Base-by-base conservation (phyloP, 768 basidiomycete species). In the Psilocybe azurescens region DNA sequence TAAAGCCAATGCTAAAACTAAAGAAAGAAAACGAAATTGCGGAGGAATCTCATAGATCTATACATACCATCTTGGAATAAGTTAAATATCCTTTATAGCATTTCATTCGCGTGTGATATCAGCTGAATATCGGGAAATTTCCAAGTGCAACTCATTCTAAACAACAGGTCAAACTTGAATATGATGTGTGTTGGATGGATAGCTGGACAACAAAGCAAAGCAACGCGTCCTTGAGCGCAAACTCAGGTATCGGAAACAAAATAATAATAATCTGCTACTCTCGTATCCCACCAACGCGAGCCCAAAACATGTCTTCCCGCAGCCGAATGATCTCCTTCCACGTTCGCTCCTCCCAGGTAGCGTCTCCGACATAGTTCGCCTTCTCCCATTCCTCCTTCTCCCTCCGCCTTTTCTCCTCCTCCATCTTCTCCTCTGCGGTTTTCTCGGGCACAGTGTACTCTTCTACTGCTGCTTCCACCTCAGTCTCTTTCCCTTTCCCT, bases 231-330 rank as follows among this genome's bases (percentile, higher is more conserved):
- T 39, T 41, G 53, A 53, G 20, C 7, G 5, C 24, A 24, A 13
- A 29, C 5, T 20, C 14, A 24, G 24, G 24, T 24, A 24, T 36
- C 33, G 1, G 33, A 36, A 36, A 36, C 33, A 36, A 36, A 36
- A 36, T 36, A 36, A 36, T 36, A 2, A 38, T 13, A 33, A 39
- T 33, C 46, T 24, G 24, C 24, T 48, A 76, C 49, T 69, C 69
- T 49, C 71, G 69, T 24, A 77, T 55, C 0, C 82, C 86, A 0
- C 93, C 93, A 51, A 93, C 75, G 57, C 94, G 78, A 20, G 93
- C 90, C 89, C 87, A 94, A 72, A 91, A 95, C 91, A 95, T 90
- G 47, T 91, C 89, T 72, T 94, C 91, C 61, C 87, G 84, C 65
- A 95, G 72, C 48, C 81, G 81, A 16, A 86, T 80, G 18, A 95